Base-by-base conservation (phyloP, 768 basidiomycete genomes). In the Gloeophyllum trabeum region DNA sequence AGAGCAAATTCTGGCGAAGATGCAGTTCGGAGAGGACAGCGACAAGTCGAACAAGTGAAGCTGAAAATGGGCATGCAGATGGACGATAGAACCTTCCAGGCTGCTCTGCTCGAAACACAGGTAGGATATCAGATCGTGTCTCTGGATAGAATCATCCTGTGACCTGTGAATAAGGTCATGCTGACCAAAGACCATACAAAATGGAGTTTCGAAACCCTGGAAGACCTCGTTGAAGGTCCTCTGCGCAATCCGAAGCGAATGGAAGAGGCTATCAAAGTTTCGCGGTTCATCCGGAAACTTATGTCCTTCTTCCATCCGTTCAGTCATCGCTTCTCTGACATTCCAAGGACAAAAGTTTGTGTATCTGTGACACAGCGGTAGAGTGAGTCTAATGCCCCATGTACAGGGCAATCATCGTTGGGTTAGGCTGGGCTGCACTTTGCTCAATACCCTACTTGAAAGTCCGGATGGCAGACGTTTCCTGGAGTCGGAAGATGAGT, bases 261-360 rank as follows among this genome's bases (percentile, higher is more conserved):
- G 58, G 94, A 99, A 54, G 96, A 99, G 61, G 89, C 90, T 2
- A 87, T 94, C 54, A 85, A 81, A 55, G 89, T 81, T 12, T 81
- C 86, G 10, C 79, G 87, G 49, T 94, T 93, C 50, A 79, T 94
- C 43, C 75, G 84, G n/a, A 70, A 89, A 24, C 63, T 99, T n/a
- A 80, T 94, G 70, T 73, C 79, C 0, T 98, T 98, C 65, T 97
- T 85, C 56, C 85, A 94, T 54, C 96, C 96, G 1, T 84, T 88
- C 56, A 81, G 68, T 43, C 82, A 82, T 59, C 77, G 87, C 13
- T 98, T 96, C 59, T 85, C 87, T 3, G 83, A 89, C 50, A 69
- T 97, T 53, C 73, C 74, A 19, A 73, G 75, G 48, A 79, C 70
- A 34, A 80, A 77, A 58, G 92, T 73, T 42, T 44, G 35, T 20